Base-by-base conservation (phyloP, 2,329 filamentous ascomycete species). In the Boeremia exigua region DNA sequence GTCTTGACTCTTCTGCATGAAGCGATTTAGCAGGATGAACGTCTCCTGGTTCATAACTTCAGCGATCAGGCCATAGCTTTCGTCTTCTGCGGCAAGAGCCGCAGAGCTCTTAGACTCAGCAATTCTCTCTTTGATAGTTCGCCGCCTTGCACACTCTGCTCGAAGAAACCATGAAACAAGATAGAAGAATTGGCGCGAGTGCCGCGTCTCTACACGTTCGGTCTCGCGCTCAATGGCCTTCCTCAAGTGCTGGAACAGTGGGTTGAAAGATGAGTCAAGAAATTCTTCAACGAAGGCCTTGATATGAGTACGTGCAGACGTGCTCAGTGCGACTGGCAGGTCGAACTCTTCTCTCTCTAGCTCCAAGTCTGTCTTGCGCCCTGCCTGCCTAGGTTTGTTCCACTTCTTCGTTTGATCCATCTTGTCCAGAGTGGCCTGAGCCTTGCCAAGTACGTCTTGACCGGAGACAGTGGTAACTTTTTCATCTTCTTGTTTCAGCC, bases 241-340 rank as follows among this genome's bases (percentile, higher is more conserved):
- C 48, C 95, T 88, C 11, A 97, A 79, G 68, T 96, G 90, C 40
- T 86, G 84, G 69, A 98, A 96, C 0, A 84, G 68, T 6, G 93
- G 93, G 70, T 98, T 99, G 79, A 99, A 99, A 0, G 92, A 91
- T 0, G 94, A 92, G 73, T 99, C 94, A 3, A 99, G 80, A 66
- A 99, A 97, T 40, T 98, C 93, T 64, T 94, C 89, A 0, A 96
- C 91, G 70, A 99, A 99, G 0, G 80, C 81, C 45, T 89, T 86
- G 8, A 99, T 82, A 61, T 92, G 87, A 37, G 86, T 84, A n/a
- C 85, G 88, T n/a, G 93, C 92, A 17, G 85, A 82, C 2, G 85
- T 77, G 15, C 89, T 91, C 12, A 99, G 81, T 30, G 87, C 80
- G 0, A 88, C 84, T 0, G 86, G 86, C 9, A 86, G 84, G 49